A percentile compares a stretch with the other conserved stretches of the same genome.
phyloP scores from a whole-genome alignment of 2,329 filamentous ascomycete species.

The Xylaria sp. region DNA sequence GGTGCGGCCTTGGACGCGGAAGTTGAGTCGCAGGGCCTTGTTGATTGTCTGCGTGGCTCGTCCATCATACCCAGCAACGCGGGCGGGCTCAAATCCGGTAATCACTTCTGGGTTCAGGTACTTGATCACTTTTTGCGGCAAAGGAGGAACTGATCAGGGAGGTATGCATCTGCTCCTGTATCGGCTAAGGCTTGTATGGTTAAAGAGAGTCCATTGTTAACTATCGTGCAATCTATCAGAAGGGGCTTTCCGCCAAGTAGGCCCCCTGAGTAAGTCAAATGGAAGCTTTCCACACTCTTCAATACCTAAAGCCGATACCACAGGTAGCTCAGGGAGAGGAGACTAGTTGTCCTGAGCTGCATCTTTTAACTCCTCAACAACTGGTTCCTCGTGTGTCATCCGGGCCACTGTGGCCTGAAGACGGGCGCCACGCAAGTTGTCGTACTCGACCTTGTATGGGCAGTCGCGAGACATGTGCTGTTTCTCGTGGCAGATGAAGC shows the following conservation, averaged over 20 bases:
- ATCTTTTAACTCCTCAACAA: not conserved
- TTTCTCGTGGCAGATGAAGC: too few relatives aligned
- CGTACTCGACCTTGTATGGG: not conserved
- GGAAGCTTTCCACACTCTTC: not conserved
- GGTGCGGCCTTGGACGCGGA: too few relatives aligned
- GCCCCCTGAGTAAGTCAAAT: not conserved
- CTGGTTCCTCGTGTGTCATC: not conserved
- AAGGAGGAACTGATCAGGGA: not conserved
- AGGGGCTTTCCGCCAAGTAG: not conserved
- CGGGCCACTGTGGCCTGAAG: not conserved
- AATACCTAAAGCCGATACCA: not conserved
- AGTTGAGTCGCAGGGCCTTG: too few relatives aligned
- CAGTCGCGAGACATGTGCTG: too few relatives aligned
- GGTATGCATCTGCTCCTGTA: not conserved
- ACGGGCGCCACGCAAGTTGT: not conserved
- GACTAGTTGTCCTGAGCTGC: not conserved
- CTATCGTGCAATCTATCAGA: not conserved
- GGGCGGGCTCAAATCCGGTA: not conserved
- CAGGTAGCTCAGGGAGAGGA: not conserved
- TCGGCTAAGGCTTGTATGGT: not conserved
- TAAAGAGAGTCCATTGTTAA: not conserved
- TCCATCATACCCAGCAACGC: not conserved
- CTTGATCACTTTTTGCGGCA: not conserved
- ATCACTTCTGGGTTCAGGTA: not conserved
- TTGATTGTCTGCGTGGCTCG: not conserved